Base-by-base conservation (phyloP, 805 yeast genomes). In the Wickerhamomyces kurtzmanii region DNA sequence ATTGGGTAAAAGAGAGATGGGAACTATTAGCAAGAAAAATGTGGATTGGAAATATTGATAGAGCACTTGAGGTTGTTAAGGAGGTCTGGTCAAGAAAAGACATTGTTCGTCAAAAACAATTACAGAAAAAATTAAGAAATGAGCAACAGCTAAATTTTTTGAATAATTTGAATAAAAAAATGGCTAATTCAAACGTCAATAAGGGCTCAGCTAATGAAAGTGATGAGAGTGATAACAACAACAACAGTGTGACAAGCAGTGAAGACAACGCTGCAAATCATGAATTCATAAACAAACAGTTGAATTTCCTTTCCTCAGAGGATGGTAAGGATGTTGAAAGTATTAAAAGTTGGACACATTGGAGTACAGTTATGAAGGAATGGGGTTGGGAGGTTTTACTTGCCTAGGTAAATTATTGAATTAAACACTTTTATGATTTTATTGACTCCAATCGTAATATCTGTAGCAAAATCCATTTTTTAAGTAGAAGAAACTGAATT, bases 331-430 rank as follows among this genome's bases (percentile, higher is more conserved):
- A 55, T 10, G 62, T 57, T 19, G 58, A 56, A 20, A 66, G 67
- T 2, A 56, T 72, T 23, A 54, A 57, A 26, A 62, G 71, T 17
- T 59, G 68, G 53, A 51, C 73, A 6, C 83, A 77, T 47, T 77
- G 85, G 85, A 68, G 73, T 31, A 55, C 69, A 0, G 72, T 77
- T 11, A 77, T 77, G 83, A 65, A 68, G 39, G 83, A 77, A 37
- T 76, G 85, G 84, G 74, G 75, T 1, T 75, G 84, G 82, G 84
- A 77, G 44, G 77, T 77, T 8, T 47, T 76, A 20, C 54, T 77
- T 28, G 83, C 23, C n/a, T n/a, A n/a, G n/a, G n/a, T n/a, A n/a
- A n/a, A n/a, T n/a, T n/a, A n/a, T n/a, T n/a, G n/a, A n/a, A n/a
- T n/a, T n/a, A n/a, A n/a, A n/a, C n/a, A n/a, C n/a, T n/a, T n/a